phyloP scores from a whole-genome alignment of 108 stramenopile species.

The Parietichytrium sp. region DNA sequence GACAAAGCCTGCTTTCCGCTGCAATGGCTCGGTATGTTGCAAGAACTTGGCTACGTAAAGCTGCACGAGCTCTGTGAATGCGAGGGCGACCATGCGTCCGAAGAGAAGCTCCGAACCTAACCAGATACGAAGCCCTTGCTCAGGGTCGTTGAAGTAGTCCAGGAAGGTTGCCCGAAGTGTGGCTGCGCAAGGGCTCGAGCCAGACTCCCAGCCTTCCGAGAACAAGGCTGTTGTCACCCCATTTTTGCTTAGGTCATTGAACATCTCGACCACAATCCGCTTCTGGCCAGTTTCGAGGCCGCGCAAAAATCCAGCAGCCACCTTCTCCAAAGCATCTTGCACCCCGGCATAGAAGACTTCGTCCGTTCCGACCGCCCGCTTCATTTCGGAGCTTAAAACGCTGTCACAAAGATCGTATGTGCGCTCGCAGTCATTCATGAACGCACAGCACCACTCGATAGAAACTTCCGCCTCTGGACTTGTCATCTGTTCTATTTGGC shows the following conservation, averaged over 20 bases:
- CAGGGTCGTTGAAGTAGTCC: slow-evolving; percentile 26
- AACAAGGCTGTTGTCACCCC: not conserved
- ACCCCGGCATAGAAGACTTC: not conserved
- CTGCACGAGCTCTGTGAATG: not conserved
- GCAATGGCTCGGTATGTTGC: not conserved
- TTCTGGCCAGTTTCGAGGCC: not conserved
- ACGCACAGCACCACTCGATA: slow-evolving; percentile 2
- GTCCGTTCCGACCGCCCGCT: slow-evolving; percentile 11
- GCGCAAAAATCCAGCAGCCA: slow-evolving; percentile 9
- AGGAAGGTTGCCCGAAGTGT: not conserved
- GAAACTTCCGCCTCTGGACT: not conserved
- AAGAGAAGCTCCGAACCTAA: slow-evolving; percentile 19
- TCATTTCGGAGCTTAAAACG: not conserved
- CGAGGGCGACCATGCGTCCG: not conserved
- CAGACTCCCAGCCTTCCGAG: not conserved
- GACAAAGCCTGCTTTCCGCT: not conserved
- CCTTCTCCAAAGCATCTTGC: not conserved
- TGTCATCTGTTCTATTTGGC: not conserved
- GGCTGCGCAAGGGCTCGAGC: not conserved
- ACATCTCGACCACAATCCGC: not conserved
- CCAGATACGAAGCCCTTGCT: not conserved
- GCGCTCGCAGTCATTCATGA: slow-evolving; percentile 30
- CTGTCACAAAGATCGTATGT: slow-evolving; percentile 23
- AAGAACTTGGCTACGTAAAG: not conserved
- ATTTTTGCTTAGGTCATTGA: not conserved